phyloP scores from a whole-genome alignment of 306 rosid species.

The Rosa persica region DNA sequence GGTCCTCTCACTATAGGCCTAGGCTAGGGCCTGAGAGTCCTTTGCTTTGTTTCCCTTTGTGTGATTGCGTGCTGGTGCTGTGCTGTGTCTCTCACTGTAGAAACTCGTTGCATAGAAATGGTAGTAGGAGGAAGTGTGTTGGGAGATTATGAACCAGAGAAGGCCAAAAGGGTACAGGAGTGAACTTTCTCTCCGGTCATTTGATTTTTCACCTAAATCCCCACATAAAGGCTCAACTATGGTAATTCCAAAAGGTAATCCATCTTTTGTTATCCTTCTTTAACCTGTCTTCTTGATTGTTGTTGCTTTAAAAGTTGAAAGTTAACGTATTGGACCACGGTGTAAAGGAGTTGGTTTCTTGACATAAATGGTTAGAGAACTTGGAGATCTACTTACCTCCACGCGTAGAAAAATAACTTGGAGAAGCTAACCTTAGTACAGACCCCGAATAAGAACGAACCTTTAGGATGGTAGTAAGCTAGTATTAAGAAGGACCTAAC shows the following conservation, averaged over 20 bases:
- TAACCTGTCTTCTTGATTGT: background rate
- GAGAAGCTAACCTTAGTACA: background rate
- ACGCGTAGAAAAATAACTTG: too few species aligned
- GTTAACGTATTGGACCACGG: background rate
- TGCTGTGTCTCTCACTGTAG: background rate
- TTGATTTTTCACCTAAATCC: background rate
- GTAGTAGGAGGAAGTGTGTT: constrained; percentile 25
- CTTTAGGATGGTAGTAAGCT: background rate
- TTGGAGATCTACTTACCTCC: background rate
- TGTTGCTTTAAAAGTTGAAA: background rate
- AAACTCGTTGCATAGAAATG: constrained; percentile 1
- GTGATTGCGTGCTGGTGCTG: constrained; percentile 40
- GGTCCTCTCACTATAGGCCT: background rate
- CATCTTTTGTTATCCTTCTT: background rate
- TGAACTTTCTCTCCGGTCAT: background rate
- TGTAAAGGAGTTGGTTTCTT: background rate
- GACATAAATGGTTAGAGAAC: background rate
- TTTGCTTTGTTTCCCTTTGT: constrained; percentile 29
- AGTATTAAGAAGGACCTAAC: too few species aligned
- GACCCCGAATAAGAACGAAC: background rate
- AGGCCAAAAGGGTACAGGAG: constrained; percentile 1
- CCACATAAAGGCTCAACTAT: background rate
- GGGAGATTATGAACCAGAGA: constrained; percentile 17
- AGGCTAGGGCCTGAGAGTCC: background rate
- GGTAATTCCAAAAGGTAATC: background rate